Conservation (phyloP, 305 asterid genomes). For the Coffea humblotiana region DNA sequence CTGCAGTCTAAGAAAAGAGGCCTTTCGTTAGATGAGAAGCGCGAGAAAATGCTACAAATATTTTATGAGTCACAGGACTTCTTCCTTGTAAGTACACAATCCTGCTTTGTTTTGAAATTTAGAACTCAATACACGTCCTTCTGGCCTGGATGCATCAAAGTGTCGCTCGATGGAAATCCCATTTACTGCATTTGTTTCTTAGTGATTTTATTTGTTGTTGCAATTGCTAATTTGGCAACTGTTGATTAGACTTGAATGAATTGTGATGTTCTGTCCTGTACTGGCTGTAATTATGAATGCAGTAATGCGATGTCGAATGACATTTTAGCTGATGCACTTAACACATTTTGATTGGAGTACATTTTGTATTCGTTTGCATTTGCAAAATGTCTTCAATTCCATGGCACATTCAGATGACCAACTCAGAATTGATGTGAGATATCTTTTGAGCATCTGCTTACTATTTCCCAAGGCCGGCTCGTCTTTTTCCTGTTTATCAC, state of each 20-base stretch:
- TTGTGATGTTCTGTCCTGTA: neutral
- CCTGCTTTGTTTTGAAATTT: neutral
- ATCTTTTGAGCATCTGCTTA: neutral
- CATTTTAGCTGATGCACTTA: too few species aligned
- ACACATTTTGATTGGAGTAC: neutral
- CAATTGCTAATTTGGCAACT: neutral
- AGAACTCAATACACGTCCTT: neutral
- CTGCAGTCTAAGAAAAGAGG: conserved; percentile 60
- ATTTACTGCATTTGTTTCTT: neutral
- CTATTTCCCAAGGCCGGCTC: neutral
- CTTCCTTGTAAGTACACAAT: conserved; percentile 24
- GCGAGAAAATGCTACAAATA: conserved; percentile 91
- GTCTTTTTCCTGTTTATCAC: neutral
- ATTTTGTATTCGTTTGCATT: neutral
- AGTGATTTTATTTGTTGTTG: too few species aligned
- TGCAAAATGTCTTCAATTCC: neutral
- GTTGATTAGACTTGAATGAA: too few species aligned
- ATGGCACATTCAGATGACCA: neutral
- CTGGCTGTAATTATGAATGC: neutral
- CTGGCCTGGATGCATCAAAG: neutral
- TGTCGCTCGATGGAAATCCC: neutral
- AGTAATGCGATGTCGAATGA: neutral
- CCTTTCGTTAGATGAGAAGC: conserved; percentile 89
- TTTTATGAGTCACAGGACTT: conserved; percentile 76
- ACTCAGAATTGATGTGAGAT: neutral